phyloP scores from a whole-genome alignment of 208 protist species.

The Trypanosoma lewisi region DNA sequence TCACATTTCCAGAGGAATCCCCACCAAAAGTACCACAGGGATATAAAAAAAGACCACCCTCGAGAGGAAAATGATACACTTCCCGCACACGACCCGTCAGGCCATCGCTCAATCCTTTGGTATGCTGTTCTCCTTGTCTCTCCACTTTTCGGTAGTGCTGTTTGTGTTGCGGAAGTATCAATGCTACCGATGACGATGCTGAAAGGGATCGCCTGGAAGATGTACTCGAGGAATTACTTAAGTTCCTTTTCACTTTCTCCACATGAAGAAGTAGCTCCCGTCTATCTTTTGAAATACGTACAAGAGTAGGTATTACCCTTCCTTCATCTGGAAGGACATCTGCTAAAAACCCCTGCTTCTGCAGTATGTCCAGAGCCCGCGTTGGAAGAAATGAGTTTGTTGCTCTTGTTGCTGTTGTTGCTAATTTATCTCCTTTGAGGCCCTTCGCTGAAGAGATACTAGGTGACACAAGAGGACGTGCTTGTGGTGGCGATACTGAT shows the following conservation, averaged over 20 bases:
- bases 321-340: constrained; percentile 14
- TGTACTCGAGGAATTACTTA: neutral
- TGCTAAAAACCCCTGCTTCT: neutral
- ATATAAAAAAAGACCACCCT: constrained; percentile 33
- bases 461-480: constrained; percentile 2
- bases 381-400: neutral
- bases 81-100: constrained; percentile 27
- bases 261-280: constrained; percentile 46
- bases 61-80: constrained; percentile 55
- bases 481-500: neutral
- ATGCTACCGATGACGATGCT: neutral
- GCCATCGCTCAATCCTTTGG: neutral
- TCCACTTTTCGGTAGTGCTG: neutral
- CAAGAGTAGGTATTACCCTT: constrained; percentile 24
- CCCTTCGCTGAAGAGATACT: neutral
- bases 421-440: neutral
- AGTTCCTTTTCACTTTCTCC: constrained; percentile 18
- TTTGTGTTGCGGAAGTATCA: neutral
- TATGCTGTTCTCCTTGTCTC: neutral
- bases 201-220: neutral
- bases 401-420: no score
- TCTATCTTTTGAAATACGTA: constrained; percentile 39
- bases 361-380: neutral
- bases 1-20: constrained; percentile 49
- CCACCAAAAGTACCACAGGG: constrained; percentile 48